Evolutionary conservation across 139 green algal genomes (phyloP), one percentile per base, ranked within the genome.

Genomic region (Chlamydomonas asymmetrica): DNA sequence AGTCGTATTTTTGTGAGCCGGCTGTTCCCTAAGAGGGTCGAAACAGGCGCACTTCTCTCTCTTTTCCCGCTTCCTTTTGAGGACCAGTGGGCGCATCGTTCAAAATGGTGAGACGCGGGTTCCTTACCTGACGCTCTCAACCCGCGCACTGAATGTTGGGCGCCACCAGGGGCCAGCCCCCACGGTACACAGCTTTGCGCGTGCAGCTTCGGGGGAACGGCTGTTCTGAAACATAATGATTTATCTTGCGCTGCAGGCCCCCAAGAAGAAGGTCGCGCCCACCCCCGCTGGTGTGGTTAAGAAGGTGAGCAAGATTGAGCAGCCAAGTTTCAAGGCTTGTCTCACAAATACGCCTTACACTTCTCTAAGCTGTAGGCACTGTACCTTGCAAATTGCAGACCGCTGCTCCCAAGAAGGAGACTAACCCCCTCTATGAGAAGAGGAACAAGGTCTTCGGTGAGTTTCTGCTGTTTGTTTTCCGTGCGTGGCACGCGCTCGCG

Each of bases 401-500:
- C 54, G 87, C 86, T 40, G 86, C 84, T 40, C 86, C 85, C 1
- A 85, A 88, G 41, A 95, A 95, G 90, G 76, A 85, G 25, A 86
- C 83, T 48, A 96, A 99, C 91, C 95, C 95, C 66, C 90, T 98
- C 23, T 99, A 94, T 85, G 95, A 98, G 91, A 97, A 97, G 90
- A 71, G 92, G 54, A 64, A 87, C n/a, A 96, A 96, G 88, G 90
- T 79, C 38, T 99, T 98, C 83, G 92, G 95, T 93, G 78, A 78
- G 89, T 49, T n/a, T n/a, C n/a, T n/a, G n/a, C n/a, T n/a, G n/a
- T n/a, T n/a, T n/a, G n/a, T n/a, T n/a, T n/a, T n/a, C n/a, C n/a
- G n/a, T n/a, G n/a, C n/a, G n/a, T n/a, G n/a, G n/a, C n/a, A n/a
- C n/a, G n/a, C n/a, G n/a, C n/a, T n/a, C n/a, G n/a, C n/a, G n/a